Percentiles rank a stretch among this genome's conserved stretches.
Evolutionary conservation across 2,329 filamentous ascomycete genomes (phyloP).

Genomic region (Aspergillus uvarum): DNA sequence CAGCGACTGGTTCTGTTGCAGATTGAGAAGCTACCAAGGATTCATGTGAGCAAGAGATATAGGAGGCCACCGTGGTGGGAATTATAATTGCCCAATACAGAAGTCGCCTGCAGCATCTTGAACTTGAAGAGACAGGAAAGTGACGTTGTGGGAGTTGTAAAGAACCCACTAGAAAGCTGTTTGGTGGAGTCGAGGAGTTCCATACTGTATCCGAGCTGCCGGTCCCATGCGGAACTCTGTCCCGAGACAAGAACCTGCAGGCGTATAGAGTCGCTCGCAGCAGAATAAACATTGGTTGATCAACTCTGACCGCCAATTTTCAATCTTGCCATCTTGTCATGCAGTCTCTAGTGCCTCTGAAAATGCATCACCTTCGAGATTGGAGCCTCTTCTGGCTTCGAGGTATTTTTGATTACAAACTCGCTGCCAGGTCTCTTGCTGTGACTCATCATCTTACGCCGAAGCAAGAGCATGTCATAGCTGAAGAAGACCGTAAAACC

Average conservation of each 20-base stretch:
- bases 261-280: background rate
- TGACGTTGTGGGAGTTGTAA: conserved; percentile 4
- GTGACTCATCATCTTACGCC: background rate
- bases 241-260: background rate
- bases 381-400: background rate
- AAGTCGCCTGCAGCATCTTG: background rate
- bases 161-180: conserved; percentile 5
- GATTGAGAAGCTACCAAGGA: background rate
- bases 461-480: background rate
- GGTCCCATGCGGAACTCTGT: conserved; percentile 3
- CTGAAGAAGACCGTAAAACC: background rate
- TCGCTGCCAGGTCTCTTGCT: background rate
- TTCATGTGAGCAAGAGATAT: background rate
- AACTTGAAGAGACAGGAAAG: background rate
- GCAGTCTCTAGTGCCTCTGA: background rate
- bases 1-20: background rate
- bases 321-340: background rate
- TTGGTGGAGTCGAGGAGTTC: conserved; percentile 1
- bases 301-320: background rate
- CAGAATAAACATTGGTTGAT: background rate
- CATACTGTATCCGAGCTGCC: conserved; percentile 3
- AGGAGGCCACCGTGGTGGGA: background rate
- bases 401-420: background rate
- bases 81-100: background rate
- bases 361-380: background rate